Base-by-base conservation (phyloP, 1,139 yeast genomes). In the Debaryomyces nepalensis region DNA sequence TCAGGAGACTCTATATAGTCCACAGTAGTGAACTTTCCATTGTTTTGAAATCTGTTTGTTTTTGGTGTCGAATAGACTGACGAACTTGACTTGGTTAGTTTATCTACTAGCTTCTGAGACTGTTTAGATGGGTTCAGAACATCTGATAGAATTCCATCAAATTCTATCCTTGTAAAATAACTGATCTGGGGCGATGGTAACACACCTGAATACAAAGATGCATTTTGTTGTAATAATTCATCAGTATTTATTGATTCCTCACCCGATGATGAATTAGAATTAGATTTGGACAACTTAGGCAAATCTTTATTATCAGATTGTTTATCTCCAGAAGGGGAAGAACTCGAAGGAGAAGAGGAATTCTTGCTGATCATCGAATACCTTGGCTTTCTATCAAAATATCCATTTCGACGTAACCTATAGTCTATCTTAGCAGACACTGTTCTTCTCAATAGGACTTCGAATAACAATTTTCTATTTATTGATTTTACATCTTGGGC, bases 381-480 rank as follows among this genome's bases (percentile, higher is more conserved):
- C 14, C 10, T 36, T 12, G 23, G 16, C 22, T 21, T 22, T 3
- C 20, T 35, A 18, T 12, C 37, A 32, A 26, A 44, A 21, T 22
- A 47, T n/a, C 55, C 56, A 37, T 51, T 50, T 31, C 61, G 61
- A 23, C 50, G 52, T 39, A 70, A 55, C 33, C 79, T 51, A 48
- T 63, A 73, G 2, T 58, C 69, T 12, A 73, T 60, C 53, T 73
- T 73, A 3, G 76, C 78, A 31, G 76, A 73, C 48, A 73, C 52
- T 1, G 77, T 73, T 45, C 76, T 54, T 41, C 78, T 58, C 12
- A 73, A 44, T 32, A 73, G 58, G 1, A 70, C 51, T 40, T 73
- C 78, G 33, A 71, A 58, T 12, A 69, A 53, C 1, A 73, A 42
- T 39, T 61, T 63, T 36, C 58, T 60, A 44, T 71, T 66, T 42